These are phyloP conservation scores for Chalara sp. DNA, from an alignment of 2,329 filamentous ascomycete genomes.

Conservation along the genomic window DNA sequence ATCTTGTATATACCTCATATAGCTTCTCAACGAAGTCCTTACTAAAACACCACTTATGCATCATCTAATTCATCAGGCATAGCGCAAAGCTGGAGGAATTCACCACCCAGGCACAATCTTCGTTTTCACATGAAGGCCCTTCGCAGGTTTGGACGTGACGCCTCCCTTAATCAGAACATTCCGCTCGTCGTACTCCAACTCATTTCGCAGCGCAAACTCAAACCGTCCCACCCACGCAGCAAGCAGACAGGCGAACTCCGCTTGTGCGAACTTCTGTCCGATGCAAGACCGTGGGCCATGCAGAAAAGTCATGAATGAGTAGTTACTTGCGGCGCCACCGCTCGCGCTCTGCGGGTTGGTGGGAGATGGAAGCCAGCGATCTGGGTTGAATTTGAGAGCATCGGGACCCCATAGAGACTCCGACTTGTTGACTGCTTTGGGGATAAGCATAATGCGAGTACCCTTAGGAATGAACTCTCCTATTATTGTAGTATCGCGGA, in stretches of 20 bases:
- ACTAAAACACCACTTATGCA: neutral
- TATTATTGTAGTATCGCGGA: slow-evolving; percentile 56
- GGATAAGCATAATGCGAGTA: slow-evolving; percentile 59
- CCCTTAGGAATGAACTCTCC: slow-evolving; percentile 62
- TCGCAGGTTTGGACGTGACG: slow-evolving; percentile 65
- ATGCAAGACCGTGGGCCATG: slow-evolving; percentile 86
- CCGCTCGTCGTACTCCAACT: slow-evolving; percentile 57
- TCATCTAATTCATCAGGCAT: neutral
- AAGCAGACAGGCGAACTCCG: slow-evolving; percentile 79
- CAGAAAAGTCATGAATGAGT: slow-evolving; percentile 72
- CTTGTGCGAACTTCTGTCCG: slow-evolving; percentile 70
- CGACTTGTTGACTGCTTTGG: slow-evolving; percentile 64
- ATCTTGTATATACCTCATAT: no score
- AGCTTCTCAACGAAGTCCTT: no score
- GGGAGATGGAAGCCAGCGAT: slow-evolving; percentile 58
- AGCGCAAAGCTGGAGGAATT: neutral
- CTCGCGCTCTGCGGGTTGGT: slow-evolving; percentile 37
- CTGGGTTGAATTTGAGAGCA: slow-evolving; percentile 69
- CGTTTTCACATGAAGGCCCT: slow-evolving; percentile 64
- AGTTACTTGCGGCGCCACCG: slow-evolving; percentile 71
- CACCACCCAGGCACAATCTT: slow-evolving; percentile 63
- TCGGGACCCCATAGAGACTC: slow-evolving; percentile 68
- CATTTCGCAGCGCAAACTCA: slow-evolving; percentile 49
- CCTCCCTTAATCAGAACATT: slow-evolving; percentile 62
- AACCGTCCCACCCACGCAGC: slow-evolving; percentile 73